These are phyloP conservation scores for Phaeoacremonium minimum DNA, from an alignment of 2,329 filamentous ascomycete species.

Conservation along the genomic window DNA sequence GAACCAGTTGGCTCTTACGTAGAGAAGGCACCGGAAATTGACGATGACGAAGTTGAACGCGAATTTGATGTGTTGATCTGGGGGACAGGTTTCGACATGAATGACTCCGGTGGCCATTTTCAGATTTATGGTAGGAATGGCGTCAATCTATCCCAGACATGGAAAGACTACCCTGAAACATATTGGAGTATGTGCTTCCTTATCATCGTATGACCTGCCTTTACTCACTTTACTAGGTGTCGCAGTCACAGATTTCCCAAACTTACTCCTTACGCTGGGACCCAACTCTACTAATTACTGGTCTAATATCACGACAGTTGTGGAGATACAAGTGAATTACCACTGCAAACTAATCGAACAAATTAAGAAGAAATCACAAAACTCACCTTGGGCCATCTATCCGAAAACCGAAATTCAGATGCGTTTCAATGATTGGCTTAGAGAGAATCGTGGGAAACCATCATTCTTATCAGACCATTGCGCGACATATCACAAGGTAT, in stretches of 20 bases:
- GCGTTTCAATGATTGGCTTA: not conserved
- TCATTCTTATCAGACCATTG: not conserved
- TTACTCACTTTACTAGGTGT: not conserved
- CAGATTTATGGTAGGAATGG: not conserved
- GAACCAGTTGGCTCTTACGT: not conserved
- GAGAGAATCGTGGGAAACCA: not conserved
- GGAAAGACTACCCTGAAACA: not conserved
- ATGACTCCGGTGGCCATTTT: not conserved
- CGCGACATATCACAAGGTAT: not conserved
- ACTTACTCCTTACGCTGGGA: not conserved
- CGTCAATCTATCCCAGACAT: not conserved
- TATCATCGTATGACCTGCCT: not conserved
- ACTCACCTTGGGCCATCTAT: not conserved
- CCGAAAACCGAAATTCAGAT: not conserved
- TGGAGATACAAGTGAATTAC: not conserved
- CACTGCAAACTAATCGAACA: not conserved
- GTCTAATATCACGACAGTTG: not conserved
- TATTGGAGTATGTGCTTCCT: not conserved
- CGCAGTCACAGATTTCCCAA: not conserved
- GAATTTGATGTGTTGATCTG: not conserved
- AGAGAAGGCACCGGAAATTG: not conserved
- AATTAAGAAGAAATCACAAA: not conserved
- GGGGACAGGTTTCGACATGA: not conserved
- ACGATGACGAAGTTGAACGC: not conserved
- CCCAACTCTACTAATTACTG: not conserved